Evolutionary conservation across 2,329 filamentous ascomycete species (phyloP).

Genomic region (Scleromitrula shiraiana): DNA sequence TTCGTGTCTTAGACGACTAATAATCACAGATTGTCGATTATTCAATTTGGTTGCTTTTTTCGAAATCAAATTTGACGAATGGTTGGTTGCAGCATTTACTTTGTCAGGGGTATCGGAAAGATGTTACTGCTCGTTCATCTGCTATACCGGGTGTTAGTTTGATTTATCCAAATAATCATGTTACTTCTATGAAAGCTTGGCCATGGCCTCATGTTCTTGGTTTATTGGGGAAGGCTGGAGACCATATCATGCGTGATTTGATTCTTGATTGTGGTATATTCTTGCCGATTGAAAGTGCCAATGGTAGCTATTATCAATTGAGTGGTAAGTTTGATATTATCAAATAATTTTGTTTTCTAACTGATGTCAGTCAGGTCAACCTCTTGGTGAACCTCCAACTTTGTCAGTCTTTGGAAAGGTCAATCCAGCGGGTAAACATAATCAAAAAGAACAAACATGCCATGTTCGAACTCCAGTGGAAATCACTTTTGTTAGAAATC

Average conservation of each 20-base stretch:
- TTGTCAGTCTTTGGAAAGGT: slow-evolving; percentile 8
- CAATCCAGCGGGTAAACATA: neutral
- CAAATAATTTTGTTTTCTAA: slow-evolving; percentile 2
- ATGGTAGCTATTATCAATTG: slow-evolving; percentile 67
- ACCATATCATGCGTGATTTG: slow-evolving; percentile 69
- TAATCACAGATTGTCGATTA: slow-evolving; percentile 62
- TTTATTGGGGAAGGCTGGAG: slow-evolving; percentile 66
- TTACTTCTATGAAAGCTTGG: slow-evolving; percentile 55
- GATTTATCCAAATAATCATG: slow-evolving; percentile 61
- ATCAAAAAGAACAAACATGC: neutral
- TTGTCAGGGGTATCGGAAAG: slow-evolving; percentile 70
- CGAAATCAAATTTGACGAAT: slow-evolving; percentile 38
- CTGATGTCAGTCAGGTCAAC: slow-evolving; percentile 20
- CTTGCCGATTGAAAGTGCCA: slow-evolving; percentile 47
- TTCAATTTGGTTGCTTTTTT: slow-evolving; percentile 70
- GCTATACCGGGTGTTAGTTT: slow-evolving; percentile 58
- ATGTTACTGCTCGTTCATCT: slow-evolving; percentile 27
- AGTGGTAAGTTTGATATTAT: slow-evolving; percentile 50
- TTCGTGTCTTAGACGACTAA: slow-evolving; percentile 6
- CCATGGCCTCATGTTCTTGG: slow-evolving; percentile 71
- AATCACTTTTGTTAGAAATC: slow-evolving; percentile 69
- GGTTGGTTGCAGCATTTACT: slow-evolving; percentile 64
- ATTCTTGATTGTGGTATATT: slow-evolving; percentile 76
- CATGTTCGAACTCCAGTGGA: slow-evolving; percentile 38
- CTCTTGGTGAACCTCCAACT: slow-evolving; percentile 23